Percentiles rank a stretch among this genome's conserved stretches.
Conservation (phyloP, 1,284 basidiomycete genomes). For the Ganoderma lucidum region DNA sequence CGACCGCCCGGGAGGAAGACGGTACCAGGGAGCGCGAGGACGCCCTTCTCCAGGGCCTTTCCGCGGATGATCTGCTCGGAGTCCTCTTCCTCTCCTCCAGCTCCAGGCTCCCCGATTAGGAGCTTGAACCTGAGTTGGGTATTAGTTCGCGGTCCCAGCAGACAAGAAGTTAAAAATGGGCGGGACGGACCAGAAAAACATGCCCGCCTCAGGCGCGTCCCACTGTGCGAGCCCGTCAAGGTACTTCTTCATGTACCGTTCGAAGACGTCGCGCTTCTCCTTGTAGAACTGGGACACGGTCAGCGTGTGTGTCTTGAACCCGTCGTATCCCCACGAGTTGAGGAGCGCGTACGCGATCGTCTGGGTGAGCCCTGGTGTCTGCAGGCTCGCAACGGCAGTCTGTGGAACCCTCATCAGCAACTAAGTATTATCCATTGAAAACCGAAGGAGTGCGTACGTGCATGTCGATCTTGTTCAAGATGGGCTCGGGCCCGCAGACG, state of each 20-base stretch:
- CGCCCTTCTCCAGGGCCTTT: constrained; percentile 83
- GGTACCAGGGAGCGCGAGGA: constrained; percentile 90
- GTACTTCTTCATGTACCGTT: constrained; percentile 76
- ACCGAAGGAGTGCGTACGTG: constrained; percentile 53
- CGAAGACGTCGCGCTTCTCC: constrained; percentile 83
- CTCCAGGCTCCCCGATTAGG: constrained; percentile 45
- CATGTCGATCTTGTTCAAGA: constrained; percentile 81
- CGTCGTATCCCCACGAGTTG: constrained; percentile 80
- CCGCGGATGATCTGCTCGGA: constrained; percentile 79
- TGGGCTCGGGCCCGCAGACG: constrained; percentile 77
- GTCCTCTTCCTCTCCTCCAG: constrained; percentile 63
- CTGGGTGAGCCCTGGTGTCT: constrained; percentile 83
- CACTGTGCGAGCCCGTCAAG: constrained; percentile 84
- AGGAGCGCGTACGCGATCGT: constrained; percentile 78
- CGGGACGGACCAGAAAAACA: constrained; percentile 84
- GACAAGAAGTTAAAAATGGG: not conserved
- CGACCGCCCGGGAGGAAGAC: constrained; percentile 79
- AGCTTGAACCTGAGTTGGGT: constrained; percentile 72
- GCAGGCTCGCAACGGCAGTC: constrained; percentile 81
- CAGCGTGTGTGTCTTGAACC: constrained; percentile 80
- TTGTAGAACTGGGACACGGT: constrained; percentile 85
- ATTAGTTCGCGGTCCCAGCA: not conserved
- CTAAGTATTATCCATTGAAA: too few species aligned
- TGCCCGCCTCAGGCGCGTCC: constrained; percentile 87
- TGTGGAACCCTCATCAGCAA: constrained; percentile 38